Percentiles rank a stretch among this genome's conserved stretches.
Evolutionary conservation across 306 rosid genomes (phyloP).

Genomic region (Acmispon strigosus): DNA sequence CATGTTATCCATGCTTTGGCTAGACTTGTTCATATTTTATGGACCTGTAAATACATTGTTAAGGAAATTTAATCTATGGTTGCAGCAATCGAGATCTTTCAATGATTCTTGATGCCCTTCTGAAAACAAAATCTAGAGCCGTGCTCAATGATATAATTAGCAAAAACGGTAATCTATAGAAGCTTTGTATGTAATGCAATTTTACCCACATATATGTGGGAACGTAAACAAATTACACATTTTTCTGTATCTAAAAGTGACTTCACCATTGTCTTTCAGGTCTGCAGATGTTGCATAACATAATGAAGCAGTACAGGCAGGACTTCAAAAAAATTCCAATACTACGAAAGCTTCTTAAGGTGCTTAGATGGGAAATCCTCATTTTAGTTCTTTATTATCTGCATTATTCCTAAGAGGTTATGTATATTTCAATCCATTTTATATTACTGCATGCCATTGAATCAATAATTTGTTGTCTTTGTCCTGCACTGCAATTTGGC

Average conservation of each 20-base stretch:
- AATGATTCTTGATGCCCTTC: slow-evolving; percentile 93
- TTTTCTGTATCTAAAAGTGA: slow-evolving; percentile 22
- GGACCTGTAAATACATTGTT: slow-evolving; percentile 6
- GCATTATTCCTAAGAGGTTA: background rate
- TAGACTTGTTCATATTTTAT: slow-evolving; percentile 13
- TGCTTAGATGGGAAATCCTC: slow-evolving; percentile 21
- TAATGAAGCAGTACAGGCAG: slow-evolving; percentile 79
- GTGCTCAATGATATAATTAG: slow-evolving; percentile 82
- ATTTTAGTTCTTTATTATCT: slow-evolving; percentile 15
- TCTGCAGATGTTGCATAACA: slow-evolving; percentile 91
- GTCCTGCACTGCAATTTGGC: background rate
- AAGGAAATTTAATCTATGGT: slow-evolving; percentile 19
- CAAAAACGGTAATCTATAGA: slow-evolving; percentile 68
- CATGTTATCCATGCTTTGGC: background rate
- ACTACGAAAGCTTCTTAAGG: slow-evolving; percentile 98
- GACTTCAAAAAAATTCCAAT: slow-evolving; percentile 98
- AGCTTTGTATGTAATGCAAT: background rate
- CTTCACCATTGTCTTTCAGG: slow-evolving; percentile 44
- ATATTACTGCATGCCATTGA: slow-evolving; percentile 14
- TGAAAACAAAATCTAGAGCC: slow-evolving; percentile 86
- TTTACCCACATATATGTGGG: background rate
- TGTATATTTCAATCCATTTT: slow-evolving; percentile 6
- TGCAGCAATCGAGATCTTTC: slow-evolving; percentile 98
- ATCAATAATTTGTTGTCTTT: background rate
- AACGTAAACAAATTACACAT: background rate